Conservation (phyloP, 2,329 filamentous ascomycete species). For the Scytalidium lignicola region DNA sequence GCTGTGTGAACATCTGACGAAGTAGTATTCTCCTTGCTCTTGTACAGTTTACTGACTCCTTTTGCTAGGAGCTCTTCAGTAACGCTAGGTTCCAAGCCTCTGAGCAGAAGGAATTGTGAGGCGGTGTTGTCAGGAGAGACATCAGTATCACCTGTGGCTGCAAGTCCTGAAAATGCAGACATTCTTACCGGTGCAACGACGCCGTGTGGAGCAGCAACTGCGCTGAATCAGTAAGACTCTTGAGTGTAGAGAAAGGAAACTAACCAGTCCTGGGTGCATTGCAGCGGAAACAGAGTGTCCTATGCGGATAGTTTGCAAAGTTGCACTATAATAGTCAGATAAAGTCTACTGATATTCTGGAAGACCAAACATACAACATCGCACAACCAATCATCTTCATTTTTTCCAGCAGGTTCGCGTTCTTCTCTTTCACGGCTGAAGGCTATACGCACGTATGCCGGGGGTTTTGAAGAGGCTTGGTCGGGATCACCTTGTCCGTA, state of each 20-base stretch:
- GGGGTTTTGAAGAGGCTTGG: conserved; percentile 35
- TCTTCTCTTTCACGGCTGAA: conserved; percentile 50
- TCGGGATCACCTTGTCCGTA: conserved; percentile 39
- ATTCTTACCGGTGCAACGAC: conserved; percentile 31
- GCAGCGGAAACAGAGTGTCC: conserved; percentile 53
- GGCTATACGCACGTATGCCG: conserved; percentile 34
- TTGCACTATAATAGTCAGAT: conserved; percentile 38
- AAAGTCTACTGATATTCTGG: neutral
- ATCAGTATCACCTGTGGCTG: conserved; percentile 50
- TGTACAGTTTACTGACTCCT: conserved; percentile 70
- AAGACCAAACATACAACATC: conserved; percentile 35
- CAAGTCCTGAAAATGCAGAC: conserved; percentile 34
- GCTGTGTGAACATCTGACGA: conserved; percentile 27
- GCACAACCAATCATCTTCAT: conserved; percentile 53
- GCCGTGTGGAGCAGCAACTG: conserved; percentile 28
- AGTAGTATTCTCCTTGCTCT: conserved; percentile 37
- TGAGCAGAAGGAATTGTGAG: conserved; percentile 72
- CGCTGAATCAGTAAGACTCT: conserved; percentile 23
- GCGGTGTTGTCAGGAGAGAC: conserved; percentile 40
- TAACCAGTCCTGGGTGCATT: conserved; percentile 47
- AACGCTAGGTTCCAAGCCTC: conserved; percentile 64
- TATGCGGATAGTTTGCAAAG: conserved; percentile 51
- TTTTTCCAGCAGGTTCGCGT: conserved; percentile 35
- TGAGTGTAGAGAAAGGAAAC: conserved; percentile 13
- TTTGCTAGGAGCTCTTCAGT: conserved; percentile 68